These are phyloP conservation scores for Pythium aphanidermatum DNA, from an alignment of 352 stramenopile genomes.

Conservation along the genomic window DNA sequence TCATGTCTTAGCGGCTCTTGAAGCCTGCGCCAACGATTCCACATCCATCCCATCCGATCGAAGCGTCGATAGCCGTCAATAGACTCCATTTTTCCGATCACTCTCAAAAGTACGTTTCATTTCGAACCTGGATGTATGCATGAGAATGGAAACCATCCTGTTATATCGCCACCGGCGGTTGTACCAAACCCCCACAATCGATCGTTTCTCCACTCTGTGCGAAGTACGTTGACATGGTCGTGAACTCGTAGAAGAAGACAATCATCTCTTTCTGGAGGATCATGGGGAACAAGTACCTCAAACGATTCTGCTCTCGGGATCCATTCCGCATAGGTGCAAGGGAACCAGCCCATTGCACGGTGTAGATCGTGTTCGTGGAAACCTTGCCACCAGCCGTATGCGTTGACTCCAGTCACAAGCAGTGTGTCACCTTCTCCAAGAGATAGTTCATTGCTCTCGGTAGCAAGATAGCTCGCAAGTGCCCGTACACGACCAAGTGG, in stretches of 20 bases:
- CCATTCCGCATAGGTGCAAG: constrained; percentile 48
- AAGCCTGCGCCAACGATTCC: constrained; percentile 15
- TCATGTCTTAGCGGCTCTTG: constrained; percentile 41
- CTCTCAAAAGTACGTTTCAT: too few relatives aligned
- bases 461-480: constrained; percentile 25
- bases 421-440: constrained; percentile 22
- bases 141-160: constrained; percentile 24
- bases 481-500: constrained; percentile 27
- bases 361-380: neutral
- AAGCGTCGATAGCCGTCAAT: too few relatives aligned
- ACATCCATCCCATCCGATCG: constrained; percentile 3
- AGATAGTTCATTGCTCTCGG: constrained; percentile 25
- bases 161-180: neutral
- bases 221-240: constrained; percentile 15
- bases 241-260: neutral
- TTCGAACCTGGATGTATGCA: too few relatives aligned
- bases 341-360: constrained; percentile 39
- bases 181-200: constrained; percentile 18
- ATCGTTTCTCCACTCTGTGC: constrained; percentile 21
- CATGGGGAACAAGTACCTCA: neutral
- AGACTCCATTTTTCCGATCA: too few relatives aligned
- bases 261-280: neutral
- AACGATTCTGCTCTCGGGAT: constrained; percentile 3
- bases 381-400: constrained; percentile 41
- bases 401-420: constrained; percentile 30